Evolutionary conservation across 2,329 filamentous ascomycete genomes (phyloP), one percentile per base, ranked within the genome.

Genomic region (Alternaria sp.): DNA sequence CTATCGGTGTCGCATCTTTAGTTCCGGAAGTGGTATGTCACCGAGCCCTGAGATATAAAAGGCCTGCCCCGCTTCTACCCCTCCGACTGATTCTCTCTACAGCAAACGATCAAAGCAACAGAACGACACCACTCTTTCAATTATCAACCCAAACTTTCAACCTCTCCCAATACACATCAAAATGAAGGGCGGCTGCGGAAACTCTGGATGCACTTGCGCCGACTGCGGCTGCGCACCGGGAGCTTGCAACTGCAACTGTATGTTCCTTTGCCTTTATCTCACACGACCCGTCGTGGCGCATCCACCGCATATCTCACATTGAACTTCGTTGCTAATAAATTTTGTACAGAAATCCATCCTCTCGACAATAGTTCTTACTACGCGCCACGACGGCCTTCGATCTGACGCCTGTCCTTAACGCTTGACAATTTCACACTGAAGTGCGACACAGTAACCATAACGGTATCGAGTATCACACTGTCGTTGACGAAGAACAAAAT

Each of bases 181-280:
- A 28, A 76, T 76, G 74, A 70, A 73, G 65, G 51, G 55, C 46
- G 73, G 72, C 70, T 76, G 74, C 63, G 72, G 73, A 73, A 73
- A 70, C 64, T 61, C 68, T 59, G 69, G 70, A 56, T 76, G 74
- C 73, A 70, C 67, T 60, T 76, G 74, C 70, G 71, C 70, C 68
- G 68, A 74, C 59, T 76, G 74, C 68, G 65, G 66, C 61, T 76
- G 74, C 68, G 67, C 73, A 39, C 60, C 62, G 53, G 74, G 74
- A 54, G 65, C 68, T 52, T 76, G 74, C 72, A 70, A 65, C 62
- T 76, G 74, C 74, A 59, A 62, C 44, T 64, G 62, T 64, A 62
- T 30, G 62, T 57, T 34, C 4, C 28, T 43, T 32, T 28, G 5
- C 32, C 46, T 32, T 20, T 22, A 18, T n/a, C 22, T 8, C 24